Base-by-base conservation (phyloP, 768 basidiomycete genomes). In the Mycena belliarum region DNA sequence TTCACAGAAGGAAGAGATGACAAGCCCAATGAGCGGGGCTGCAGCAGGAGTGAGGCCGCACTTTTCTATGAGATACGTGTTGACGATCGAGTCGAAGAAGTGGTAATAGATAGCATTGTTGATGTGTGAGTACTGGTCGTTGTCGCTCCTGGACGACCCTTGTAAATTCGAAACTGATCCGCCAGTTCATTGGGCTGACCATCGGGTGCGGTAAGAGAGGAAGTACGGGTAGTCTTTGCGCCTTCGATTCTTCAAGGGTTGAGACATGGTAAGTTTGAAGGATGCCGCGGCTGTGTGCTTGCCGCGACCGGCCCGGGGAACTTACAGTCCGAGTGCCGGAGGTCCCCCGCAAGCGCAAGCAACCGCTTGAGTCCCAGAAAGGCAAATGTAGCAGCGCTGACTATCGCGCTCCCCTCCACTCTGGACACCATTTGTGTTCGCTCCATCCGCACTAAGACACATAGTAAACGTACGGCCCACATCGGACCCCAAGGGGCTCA, bases 51-150 rank as follows among this genome's bases (percentile, higher is more conserved):
- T 67, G 37, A 85, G 76, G 12, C 76, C 79, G 63, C 89, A 92
- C 29, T 78, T 74, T 52, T 82, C 74, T 35, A 91, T 85, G 59
- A 92, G 83, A 70, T 90, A 93, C 10, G 87, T 81, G 69, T 93
- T 93, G 70, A 93, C 76, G 65, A 91, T 76, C 6, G 90, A 89
- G 72, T 93, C 91, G 72, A 92, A 89, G 54, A 90, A 78, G 65
- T 89, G 88, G 67, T 90, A 89, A 71, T 91, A 93, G 16, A 91
- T 73, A 0, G 87, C 79, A 70, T 93, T 93, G 73, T 93, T 92
- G 66, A 92, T 75, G 59, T 93, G 91, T 14, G 82, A 79, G 67
- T 93, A 93, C 64, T 91, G 89, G 75, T 93, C 91, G 65, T 92
- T 93, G 77, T 93, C 91, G 64, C 82, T 89, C 91, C 91, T 93